Evolutionary conservation across 441 rosid genomes (phyloP), one percentile per base, ranked within the genome.

Genomic region (Isatis lusitanica): DNA sequence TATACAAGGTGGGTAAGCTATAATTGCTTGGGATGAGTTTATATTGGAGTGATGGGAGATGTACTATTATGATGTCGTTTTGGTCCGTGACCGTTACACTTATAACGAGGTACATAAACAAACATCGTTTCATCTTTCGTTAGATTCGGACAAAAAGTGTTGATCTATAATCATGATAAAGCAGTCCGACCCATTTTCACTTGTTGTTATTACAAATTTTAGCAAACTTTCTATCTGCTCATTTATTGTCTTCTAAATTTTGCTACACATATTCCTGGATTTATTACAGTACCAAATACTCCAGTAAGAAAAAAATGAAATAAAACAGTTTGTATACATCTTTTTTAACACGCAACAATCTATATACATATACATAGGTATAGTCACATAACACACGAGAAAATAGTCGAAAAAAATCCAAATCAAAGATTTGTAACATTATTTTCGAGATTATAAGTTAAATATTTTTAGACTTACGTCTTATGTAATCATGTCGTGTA

Each of bases 101-200:
- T 72, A 66, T 43, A 77, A 77, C 77, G 77, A 77, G 74, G 77
- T 77, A 59, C 69, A 65, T 71, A 65, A 36, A n/a, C 74, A 67
- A 72, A 77, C 81, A 77, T 72, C 70, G 74, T 67, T 67, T 77
- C 73, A 73, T 72, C 61, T 72, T 60, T 77, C 73, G 77, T 67
- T 77, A 72, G 77, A 72, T 77, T 77, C 74, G 81, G 81, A 72
- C 81, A 72, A 72, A 72, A 77, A 72, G 77, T 73, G 81, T 66
- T 77, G 74, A 60, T 73, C 77, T 77, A 67, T 72, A 67, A 77
- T 72, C 77, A 77, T 77, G 80, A 67, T 66, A 72, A 66, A 66
- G 53, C 42, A 35, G 44, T 40, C 69, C 73, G 47, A 71, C 77
- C 75, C 73, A 58, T 59, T 18, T 77, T 71, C 30, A 58, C 55